Percentiles rank a stretch among this genome's conserved stretches.
phyloP scores from a whole-genome alignment of 73 alveolate genomes.

The Blepharisma stoltei region DNA sequence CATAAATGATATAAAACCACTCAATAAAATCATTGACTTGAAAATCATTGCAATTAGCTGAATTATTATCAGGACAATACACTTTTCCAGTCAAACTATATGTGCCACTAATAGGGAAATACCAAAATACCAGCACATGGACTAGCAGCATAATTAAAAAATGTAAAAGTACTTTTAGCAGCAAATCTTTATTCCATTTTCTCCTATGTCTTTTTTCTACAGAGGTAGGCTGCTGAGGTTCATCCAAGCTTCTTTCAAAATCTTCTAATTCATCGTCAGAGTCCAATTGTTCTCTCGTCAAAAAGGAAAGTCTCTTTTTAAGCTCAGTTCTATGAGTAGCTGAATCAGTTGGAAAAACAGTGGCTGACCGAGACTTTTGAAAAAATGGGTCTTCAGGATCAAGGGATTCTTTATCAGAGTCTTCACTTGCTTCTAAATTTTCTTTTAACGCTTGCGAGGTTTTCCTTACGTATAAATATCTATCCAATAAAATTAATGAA shows the following conservation, averaged over 20 bases:
- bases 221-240: too few species aligned
- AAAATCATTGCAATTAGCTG: constrained; percentile 43
- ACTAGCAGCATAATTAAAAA: constrained; percentile 27
- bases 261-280: too few species aligned
- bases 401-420: too few species aligned
- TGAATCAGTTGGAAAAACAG: too few species aligned
- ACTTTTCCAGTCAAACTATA: constrained; percentile 33
- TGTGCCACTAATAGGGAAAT: constrained; percentile 46
- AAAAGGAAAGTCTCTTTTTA: too few species aligned
- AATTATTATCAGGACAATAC: constrained; percentile 32
- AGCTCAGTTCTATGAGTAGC: too few species aligned
- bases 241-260: too few species aligned
- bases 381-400: too few species aligned
- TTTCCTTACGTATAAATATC: constrained; percentile 38
- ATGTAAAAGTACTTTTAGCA: neutral
- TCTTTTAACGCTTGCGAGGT: neutral
- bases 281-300: too few species aligned
- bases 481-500: constrained; percentile 52
- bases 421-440: neutral
- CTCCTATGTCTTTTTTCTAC: too few species aligned
- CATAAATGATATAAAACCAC: constrained; percentile 72
- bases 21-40: constrained; percentile 4
- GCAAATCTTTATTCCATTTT: neutral
- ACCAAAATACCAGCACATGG: constrained; percentile 49
- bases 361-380: too few species aligned